These are phyloP conservation scores for Dictyostelium purpureum DNA, from an alignment of 78 protist species.

Conservation along the genomic window DNA sequence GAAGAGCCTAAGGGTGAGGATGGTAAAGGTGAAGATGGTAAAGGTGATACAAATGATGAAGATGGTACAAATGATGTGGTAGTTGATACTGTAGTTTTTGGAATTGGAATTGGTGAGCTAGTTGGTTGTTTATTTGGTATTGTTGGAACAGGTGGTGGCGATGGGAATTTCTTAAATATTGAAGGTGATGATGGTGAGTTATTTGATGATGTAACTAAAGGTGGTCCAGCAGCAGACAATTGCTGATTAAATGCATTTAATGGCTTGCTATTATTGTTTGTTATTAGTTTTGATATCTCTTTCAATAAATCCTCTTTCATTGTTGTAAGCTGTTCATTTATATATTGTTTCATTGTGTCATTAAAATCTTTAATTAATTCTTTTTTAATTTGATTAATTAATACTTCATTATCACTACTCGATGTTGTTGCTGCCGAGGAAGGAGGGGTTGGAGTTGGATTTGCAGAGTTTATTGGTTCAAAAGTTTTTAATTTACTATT, in stretches of 20 bases:
- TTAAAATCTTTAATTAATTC: constrained; percentile 4
- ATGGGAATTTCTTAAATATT: constrained; percentile 11
- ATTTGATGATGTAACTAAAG: not conserved
- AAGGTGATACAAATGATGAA: too few relatives aligned
- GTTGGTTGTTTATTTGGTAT: not conserved
- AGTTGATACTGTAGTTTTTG: not conserved
- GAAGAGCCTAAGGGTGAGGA: not conserved
- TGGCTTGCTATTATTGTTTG: not conserved
- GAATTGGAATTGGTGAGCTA: not conserved
- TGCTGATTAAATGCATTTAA: constrained; percentile 1
- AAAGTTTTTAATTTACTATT: too few relatives aligned
- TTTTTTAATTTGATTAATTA: not conserved
- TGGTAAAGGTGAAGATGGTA: not conserved
- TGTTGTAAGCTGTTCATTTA: not conserved
- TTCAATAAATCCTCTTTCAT: not conserved
- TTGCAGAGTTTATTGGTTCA: too few relatives aligned
- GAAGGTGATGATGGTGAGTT: not conserved
- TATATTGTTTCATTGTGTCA: constrained; percentile 4
- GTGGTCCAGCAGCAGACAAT: not conserved
- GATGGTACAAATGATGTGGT: not conserved
- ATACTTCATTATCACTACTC: not conserved
- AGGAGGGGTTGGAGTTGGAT: too few relatives aligned
- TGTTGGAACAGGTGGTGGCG: constrained; percentile 9
- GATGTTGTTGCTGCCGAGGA: not conserved
- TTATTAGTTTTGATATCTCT: not conserved